Conservation (phyloP, 2,329 filamentous ascomycete genomes). For the Botryotinia narcissicola region DNA sequence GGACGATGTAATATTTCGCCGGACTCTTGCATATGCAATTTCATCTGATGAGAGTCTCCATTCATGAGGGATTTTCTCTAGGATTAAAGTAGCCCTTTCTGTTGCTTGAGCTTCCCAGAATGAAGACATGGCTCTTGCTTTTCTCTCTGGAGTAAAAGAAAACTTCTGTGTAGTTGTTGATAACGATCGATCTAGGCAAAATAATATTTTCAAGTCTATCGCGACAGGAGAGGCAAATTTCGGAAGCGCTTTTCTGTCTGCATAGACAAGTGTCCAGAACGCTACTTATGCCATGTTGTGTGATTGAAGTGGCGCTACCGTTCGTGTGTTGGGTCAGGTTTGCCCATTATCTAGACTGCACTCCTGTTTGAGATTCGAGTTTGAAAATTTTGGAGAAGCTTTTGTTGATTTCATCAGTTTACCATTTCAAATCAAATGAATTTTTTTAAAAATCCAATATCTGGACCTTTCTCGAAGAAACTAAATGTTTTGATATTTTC, state of each 20-base stretch:
- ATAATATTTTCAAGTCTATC: background rate
- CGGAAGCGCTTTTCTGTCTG: background rate
- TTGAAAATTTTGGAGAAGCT: background rate
- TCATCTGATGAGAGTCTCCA: constrained; percentile 10
- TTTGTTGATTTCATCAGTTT: background rate
- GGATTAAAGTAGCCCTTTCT: background rate
- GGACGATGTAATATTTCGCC: background rate
- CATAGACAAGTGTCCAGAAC: background rate
- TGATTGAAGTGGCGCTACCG: background rate
- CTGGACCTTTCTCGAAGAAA: background rate
- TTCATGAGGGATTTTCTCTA: constrained; percentile 7
- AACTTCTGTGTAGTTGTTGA: background rate
- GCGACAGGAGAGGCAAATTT: background rate
- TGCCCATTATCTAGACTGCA: background rate
- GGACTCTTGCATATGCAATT: background rate
- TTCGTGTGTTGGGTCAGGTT: background rate
- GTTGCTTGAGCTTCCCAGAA: constrained; percentile 3
- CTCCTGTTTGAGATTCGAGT: background rate
- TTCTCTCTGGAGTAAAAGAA: background rate
- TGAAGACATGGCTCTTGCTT: background rate
- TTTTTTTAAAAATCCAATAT: background rate
- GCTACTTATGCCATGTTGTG: background rate
- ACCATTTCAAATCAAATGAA: background rate
- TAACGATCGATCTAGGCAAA: background rate
- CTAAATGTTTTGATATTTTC: background rate